Evolutionary conservation across 352 stramenopile genomes (phyloP), one percentile per base, ranked within the genome.

Genomic region (Phytopythium cucurbitacearum): DNA sequence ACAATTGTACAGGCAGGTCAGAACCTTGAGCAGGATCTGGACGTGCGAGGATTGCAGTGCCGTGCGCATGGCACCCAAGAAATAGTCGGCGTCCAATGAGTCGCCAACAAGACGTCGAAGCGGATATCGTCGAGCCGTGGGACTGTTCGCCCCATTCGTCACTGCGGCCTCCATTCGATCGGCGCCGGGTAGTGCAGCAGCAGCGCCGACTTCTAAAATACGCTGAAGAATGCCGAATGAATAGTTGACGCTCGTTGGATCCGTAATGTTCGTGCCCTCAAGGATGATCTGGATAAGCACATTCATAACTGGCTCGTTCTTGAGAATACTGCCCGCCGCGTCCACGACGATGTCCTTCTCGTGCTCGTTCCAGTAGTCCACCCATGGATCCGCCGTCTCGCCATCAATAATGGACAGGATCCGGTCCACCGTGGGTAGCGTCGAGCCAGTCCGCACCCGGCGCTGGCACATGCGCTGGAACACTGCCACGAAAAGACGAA

Each of bases 1-100:
- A 40, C 76, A 89, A 47, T 82, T 91, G 60, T 94, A 94, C 15
- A 94, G 68, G 53, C 85, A 94, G 15, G 84, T 91, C 15, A 94
- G 73, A 46, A 90, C 71, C 64, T 94, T 94, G 46, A 94, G 74
- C 47, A 94, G 59, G 28, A 84, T 92, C 70, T 94, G 81, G 7
- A 92, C 83, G 42, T 94, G 84, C 0, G 69, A 73, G 10, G 84
- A 92, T 43, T 85, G 64, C 8, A 94, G 59, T 4, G 84, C 81
- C 34, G 60, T 81, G n/a, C 78, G 78, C 68, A 94, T 80, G 28
- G 73, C 80, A 33, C 43, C 57, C 45, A 89, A 59, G 57, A 89
- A 94, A 47, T 87, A 90, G 45, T 71, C 75, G 40, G 76, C 70
- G 53, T 94, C 77, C 47, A 94, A 90, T 13, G 56, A 71, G 5